Conservation (phyloP, 2,329 filamentous ascomycete species). For the Ceratocystis huliohia region DNA sequence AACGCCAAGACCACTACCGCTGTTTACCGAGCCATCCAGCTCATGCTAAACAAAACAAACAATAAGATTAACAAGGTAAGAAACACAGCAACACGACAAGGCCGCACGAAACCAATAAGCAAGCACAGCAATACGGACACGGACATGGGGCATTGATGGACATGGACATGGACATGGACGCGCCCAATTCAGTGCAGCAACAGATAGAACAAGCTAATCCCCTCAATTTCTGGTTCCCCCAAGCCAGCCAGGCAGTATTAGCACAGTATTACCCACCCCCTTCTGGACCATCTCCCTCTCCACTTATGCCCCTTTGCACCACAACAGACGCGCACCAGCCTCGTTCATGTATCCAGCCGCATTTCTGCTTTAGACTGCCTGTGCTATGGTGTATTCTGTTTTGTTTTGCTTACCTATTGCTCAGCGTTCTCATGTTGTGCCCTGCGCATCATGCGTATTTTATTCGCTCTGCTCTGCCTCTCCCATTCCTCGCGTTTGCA, state of each 20-base stretch:
- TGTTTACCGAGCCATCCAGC: neutral
- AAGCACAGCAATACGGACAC: neutral
- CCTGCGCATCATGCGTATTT: neutral
- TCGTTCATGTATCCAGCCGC: slow-evolving; percentile 7
- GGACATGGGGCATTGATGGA: neutral
- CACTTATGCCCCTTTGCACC: neutral
- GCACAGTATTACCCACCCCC: neutral
- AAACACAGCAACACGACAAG: neutral
- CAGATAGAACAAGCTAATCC: too few species aligned
- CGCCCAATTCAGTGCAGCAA: too few species aligned
- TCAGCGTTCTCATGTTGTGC: too few species aligned
- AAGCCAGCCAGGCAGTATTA: neutral
- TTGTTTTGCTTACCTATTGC: neutral
- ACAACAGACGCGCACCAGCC: slow-evolving; percentile 6
- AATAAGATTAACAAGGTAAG: neutral
- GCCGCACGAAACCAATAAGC: neutral
- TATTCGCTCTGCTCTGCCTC: neutral
- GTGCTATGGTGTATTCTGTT: neutral
- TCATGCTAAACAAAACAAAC: neutral
- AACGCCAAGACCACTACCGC: slow-evolving; percentile 7
- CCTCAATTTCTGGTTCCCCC: too few species aligned
- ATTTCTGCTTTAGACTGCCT: neutral
- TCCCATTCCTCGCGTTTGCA: neutral
- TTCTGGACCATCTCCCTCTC: neutral
- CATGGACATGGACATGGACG: too few species aligned